These are phyloP conservation scores for Ustilago curta DNA, from an alignment of 1,284 basidiomycete genomes.

Conservation along the genomic window DNA sequence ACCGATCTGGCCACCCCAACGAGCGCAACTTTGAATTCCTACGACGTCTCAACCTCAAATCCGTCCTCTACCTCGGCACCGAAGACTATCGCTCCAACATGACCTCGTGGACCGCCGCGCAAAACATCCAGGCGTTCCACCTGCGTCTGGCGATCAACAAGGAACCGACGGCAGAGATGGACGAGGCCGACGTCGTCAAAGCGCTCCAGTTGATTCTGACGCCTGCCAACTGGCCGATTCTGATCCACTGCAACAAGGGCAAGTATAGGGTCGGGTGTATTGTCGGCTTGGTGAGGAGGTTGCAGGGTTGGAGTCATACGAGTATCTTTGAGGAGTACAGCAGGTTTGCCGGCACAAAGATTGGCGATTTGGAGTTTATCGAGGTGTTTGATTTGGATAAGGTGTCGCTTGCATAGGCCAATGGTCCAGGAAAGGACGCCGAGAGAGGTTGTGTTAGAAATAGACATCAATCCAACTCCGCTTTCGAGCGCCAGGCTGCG, in stretches of 20 bases:
- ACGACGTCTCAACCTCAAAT: conserved; percentile 57
- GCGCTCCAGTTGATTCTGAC: conserved; percentile 57
- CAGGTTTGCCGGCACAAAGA: conserved; percentile 62
- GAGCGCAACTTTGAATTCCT: conserved; percentile 68
- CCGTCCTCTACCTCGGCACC: conserved; percentile 63
- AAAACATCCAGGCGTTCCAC: conserved; percentile 60
- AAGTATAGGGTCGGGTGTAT: conserved; percentile 67
- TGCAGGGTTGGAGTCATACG: conserved; percentile 68
- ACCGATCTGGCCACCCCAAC: conserved; percentile 67
- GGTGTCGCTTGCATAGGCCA: conserved; percentile 16
- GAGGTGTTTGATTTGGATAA: conserved; percentile 58
- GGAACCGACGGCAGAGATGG: conserved; percentile 68
- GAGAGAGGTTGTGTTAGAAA: conserved; percentile 13
- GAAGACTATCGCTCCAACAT: conserved; percentile 66
- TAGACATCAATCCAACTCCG: conserved; percentile 44
- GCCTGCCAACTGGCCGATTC: conserved; percentile 57
- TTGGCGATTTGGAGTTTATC: conserved; percentile 65
- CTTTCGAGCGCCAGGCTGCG: neutral
- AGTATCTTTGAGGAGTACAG: conserved; percentile 68
- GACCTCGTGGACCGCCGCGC: conserved; percentile 38
- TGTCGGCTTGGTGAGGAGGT: conserved; percentile 59
- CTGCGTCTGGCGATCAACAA: conserved; percentile 66
- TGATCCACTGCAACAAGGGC: conserved; percentile 69
- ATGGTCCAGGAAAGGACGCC: too few relatives aligned
- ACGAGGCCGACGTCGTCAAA: conserved; percentile 52